These are phyloP conservation scores for Suillus occidentalis DNA, from an alignment of 768 basidiomycete genomes.

Conservation along the genomic window DNA sequence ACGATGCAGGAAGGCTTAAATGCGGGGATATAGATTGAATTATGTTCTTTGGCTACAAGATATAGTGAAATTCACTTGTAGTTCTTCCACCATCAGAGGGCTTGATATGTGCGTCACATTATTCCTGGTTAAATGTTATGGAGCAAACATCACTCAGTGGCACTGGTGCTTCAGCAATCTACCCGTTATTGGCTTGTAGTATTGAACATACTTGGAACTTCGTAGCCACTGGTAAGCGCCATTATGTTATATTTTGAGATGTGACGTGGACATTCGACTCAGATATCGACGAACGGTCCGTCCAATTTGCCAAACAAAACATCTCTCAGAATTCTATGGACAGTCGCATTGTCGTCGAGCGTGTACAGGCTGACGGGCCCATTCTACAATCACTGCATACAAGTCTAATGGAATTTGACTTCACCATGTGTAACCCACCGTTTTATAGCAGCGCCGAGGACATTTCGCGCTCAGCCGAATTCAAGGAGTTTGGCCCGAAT, in stretches of 20 bases:
- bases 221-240: constrained; percentile 60
- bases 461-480: constrained; percentile 51
- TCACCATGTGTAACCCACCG: constrained; percentile 96
- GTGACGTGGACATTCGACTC: constrained; percentile 2
- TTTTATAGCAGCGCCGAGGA: constrained; percentile 85
- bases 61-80: constrained; percentile 40
- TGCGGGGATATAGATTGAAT: constrained; percentile 56
- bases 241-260: not conserved
- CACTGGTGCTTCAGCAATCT: constrained; percentile 89
- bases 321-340: constrained; percentile 55
- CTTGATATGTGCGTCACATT: constrained; percentile 66
- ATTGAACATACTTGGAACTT: constrained; percentile 57
- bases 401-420: constrained; percentile 47
- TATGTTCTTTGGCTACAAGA: constrained; percentile 88
- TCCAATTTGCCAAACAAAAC: constrained; percentile 54
- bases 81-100: constrained; percentile 40
- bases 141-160: constrained; percentile 50
- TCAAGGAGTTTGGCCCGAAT: constrained; percentile 66
- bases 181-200: constrained; percentile 72
- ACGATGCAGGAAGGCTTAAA: not conserved
- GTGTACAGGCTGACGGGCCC: constrained; percentile 34
- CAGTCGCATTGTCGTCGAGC: constrained; percentile 49
- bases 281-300: constrained; percentile 76
- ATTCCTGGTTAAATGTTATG: not conserved
- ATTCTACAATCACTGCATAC: constrained; percentile 42